phyloP scores from a whole-genome alignment of 257 asterid species.

The Ehretia macrophylla region DNA sequence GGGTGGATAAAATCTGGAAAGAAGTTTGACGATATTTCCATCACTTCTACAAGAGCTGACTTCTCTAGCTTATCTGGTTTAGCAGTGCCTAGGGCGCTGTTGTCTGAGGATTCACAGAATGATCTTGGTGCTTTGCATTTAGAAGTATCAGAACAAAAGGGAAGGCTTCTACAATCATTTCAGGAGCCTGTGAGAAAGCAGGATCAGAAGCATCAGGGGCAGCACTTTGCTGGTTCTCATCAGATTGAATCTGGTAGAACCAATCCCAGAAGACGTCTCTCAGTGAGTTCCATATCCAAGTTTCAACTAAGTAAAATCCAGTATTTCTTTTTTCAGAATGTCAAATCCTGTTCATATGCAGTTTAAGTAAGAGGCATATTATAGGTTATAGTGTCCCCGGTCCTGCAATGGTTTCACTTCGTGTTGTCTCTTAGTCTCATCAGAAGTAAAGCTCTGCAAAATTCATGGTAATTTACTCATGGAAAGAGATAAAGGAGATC shows the following conservation, averaged over 20 bases:
- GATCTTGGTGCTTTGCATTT: slow-evolving; percentile 20
- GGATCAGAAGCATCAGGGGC: slow-evolving; percentile 32
- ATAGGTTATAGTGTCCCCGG: too few relatives aligned
- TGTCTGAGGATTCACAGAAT: slow-evolving; percentile 39
- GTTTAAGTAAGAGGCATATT: too few relatives aligned
- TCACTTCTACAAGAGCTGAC: slow-evolving; percentile 28
- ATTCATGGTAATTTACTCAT: too few relatives aligned
- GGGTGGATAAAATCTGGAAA: slow-evolving; percentile 40
- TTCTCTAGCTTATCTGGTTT: slow-evolving; percentile 41
- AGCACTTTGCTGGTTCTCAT: slow-evolving; percentile 33
- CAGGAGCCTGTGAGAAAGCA: slow-evolving; percentile 41
- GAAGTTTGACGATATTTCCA: slow-evolving; percentile 33
- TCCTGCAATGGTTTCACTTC: too few relatives aligned
- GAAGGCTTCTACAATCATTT: slow-evolving; percentile 35
- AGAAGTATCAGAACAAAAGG: slow-evolving; percentile 31
- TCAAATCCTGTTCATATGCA: too few relatives aligned
- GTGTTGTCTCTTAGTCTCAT: too few relatives aligned
- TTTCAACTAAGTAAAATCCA: slow-evolving; percentile 3
- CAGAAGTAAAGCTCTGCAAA: too few relatives aligned
- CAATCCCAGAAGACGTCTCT: slow-evolving; percentile 29
- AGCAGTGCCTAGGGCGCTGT: slow-evolving; percentile 42
- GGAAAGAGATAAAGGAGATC: too few relatives aligned
- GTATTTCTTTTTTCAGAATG: too few relatives aligned
- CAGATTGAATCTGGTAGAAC: slow-evolving; percentile 36
- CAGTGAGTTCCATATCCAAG: slow-evolving; percentile 31